Percentiles rank a stretch among this genome's conserved stretches.
Conservation (phyloP, 768 basidiomycete genomes). For the Udeniomyces megalosporus region DNA sequence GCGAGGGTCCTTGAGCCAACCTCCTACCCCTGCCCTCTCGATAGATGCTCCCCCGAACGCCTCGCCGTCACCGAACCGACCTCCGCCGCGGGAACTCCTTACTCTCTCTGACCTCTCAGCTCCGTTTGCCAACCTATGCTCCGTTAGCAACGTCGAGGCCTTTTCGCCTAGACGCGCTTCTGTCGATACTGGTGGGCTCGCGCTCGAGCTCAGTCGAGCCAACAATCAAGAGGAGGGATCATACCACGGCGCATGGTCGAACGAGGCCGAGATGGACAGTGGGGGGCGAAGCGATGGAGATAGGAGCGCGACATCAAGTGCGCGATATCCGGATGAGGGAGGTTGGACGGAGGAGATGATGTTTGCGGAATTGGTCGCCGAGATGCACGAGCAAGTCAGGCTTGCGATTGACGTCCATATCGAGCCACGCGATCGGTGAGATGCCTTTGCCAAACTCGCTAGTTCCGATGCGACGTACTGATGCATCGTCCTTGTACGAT, state of each 20-base stretch:
- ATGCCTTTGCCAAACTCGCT: background rate
- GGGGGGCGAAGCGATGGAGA: too few species aligned
- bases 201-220: conserved; percentile 42
- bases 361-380: conserved; percentile 66
- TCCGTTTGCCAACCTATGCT: background rate
- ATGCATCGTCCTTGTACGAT: background rate
- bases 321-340: too few species aligned
- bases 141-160: background rate
- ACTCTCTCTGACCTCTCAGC: background rate
- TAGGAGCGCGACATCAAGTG: background rate
- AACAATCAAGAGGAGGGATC: background rate
- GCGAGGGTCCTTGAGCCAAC: background rate
- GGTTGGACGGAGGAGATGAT: background rate
- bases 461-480: background rate
- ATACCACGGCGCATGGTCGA: background rate
- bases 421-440: background rate
- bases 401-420: conserved; percentile 40
- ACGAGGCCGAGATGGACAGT: background rate
- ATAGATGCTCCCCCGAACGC: too few species aligned
- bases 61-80: background rate
- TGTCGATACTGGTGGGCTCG: conserved; percentile 78
- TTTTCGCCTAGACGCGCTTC: conserved; percentile 39
- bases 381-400: conserved; percentile 68
- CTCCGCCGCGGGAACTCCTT: background rate
- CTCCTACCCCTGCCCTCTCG: background rate